Evolutionary conservation across 2,329 filamentous ascomycete species (phyloP), one percentile per base, ranked within the genome.

Genomic region (Aspergillus phoenicis): DNA sequence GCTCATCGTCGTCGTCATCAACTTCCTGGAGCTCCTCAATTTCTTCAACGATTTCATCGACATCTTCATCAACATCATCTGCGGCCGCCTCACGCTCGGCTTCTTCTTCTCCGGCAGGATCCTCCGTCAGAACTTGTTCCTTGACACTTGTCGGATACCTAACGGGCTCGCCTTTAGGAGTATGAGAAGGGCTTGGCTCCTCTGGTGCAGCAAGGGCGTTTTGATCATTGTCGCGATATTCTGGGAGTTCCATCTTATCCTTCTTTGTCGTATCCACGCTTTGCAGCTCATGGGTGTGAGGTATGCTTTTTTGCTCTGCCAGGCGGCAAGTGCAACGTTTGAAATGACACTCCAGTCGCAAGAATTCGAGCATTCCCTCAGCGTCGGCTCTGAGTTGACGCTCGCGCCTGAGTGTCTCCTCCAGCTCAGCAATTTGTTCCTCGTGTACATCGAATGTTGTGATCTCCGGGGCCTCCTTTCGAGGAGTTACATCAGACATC

Each of bases 341-440:
- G 62, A 82, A 81, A 63, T 81, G 78, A 58, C 81, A 83, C 64
- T 82, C 79, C 68, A 82, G 77, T 49, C 78, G 79, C 72, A 83
- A 67, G 62, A 81, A 82, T 33, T 82, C 71, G 2, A 87, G 77
- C 75, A 86, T 80, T 30, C 86, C 84, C 64, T 87, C 81, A 0
- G 84, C 84, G 28, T 82, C 79, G 58, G 76, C 72, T 62, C 84
- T 78, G 58, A 81, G 73, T 48, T 77, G 77, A 65, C 77, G 80
- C 71, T 88, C 85, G 30, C 73, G 72, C 26, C 75, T 70, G 4
- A 88, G 76, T 58, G 86, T 81, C 47, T 83, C 78, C 60, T 81
- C 78, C 10, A 82, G 64, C 2, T 75, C 69, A 2, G 75, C 68
- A 22, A 87, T 66, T n/a, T 78, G 71, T 63, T 80, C 80, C 7